Percentiles rank a stretch among this genome's conserved stretches.
These are phyloP conservation scores for Aspergillus campestris DNA, from an alignment of 495 filamentous ascomycete genomes.

Conservation along the genomic window DNA sequence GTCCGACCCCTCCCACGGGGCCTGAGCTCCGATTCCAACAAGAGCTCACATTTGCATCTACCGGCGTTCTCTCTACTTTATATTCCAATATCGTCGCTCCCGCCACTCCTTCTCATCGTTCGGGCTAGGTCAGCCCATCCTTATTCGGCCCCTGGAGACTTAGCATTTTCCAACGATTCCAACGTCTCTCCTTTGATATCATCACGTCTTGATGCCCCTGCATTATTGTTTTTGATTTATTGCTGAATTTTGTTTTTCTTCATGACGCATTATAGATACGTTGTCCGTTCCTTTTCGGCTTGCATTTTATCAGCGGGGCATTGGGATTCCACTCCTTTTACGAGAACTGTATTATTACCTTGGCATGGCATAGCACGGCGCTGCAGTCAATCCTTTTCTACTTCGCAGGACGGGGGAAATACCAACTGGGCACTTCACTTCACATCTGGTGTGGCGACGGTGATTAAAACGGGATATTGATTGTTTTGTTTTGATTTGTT, in stretches of 20 bases:
- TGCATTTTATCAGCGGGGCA: constrained; percentile 27
- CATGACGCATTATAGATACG: constrained; percentile 28
- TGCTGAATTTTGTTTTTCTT: constrained; percentile 13
- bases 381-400: constrained; percentile 40
- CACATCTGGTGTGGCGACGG: constrained; percentile 14
- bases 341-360: constrained; percentile 29
- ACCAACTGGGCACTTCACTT: constrained; percentile 21
- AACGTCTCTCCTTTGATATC: constrained; percentile 34
- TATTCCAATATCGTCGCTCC: constrained; percentile 29
- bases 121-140: constrained; percentile 13
- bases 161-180: constrained; percentile 21
- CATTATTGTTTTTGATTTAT: constrained; percentile 12
- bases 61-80: constrained; percentile 9
- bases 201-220: constrained; percentile 31
- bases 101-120: too few species aligned
- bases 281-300: constrained; percentile 32
- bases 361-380: constrained; percentile 32
- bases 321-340: constrained; percentile 36
- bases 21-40: constrained; percentile 2
- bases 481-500: constrained; percentile 3
- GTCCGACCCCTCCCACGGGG: constrained; percentile 16
- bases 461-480: constrained; percentile 12
- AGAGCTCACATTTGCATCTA: constrained; percentile 7
- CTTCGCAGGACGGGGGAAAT: constrained; percentile 25
- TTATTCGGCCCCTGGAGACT: constrained; percentile 9